Base-by-base conservation (phyloP, 139 green algal genomes). In the Astrephomene gubernaculifera region DNA sequence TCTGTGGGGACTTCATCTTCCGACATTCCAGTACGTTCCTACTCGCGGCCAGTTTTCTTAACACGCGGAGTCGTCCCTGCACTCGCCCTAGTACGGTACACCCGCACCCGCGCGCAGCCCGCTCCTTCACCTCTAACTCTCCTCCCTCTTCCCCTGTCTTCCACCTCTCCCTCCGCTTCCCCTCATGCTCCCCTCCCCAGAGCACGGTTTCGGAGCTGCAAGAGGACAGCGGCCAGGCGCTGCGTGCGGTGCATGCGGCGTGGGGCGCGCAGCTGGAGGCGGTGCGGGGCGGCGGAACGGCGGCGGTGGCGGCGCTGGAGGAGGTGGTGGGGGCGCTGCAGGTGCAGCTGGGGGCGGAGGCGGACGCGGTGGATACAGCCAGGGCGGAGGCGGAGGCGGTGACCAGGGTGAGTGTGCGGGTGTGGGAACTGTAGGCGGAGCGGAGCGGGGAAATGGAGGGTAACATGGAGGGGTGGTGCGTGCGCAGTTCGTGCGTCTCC, bases 271-370 rank as follows among this genome's bases (percentile, higher is more conserved):
- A 84, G 78, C 78, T 84, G 43, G 22, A n/a, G 44, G 31, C 44
- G 43, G 63, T 65, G 43, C 63, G 45, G 5, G 63, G 1, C 41
- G 74, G 63, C 78, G 52, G 78, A 43, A 39, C 43, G 5, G 78
- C 78, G 33, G 78, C 78, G 63, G 78, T 84, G 33, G 43, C 60
- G 61, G 78, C 78, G 43, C 60, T 84, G 43, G 78, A 84, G 78
- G 43, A 60, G 12, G 52, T n/a, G n/a, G 63, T 84, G n/a, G 43
- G n/a, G n/a, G 5, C 43, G 63, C 78, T 84, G 60, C 78, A 83
- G 64, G 63, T 41, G 4, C 78, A 84, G 31, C 78, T 84, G 78
- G 78, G 43, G 8, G 36, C 2, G 14, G 79, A 86, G 65, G 79
- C 79, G 25, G 64, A 86, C 67, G 79, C 65, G 31, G 41, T 36